Conservation (phyloP, 2,329 filamentous ascomycete genomes). For the Penicillium polonicum region DNA sequence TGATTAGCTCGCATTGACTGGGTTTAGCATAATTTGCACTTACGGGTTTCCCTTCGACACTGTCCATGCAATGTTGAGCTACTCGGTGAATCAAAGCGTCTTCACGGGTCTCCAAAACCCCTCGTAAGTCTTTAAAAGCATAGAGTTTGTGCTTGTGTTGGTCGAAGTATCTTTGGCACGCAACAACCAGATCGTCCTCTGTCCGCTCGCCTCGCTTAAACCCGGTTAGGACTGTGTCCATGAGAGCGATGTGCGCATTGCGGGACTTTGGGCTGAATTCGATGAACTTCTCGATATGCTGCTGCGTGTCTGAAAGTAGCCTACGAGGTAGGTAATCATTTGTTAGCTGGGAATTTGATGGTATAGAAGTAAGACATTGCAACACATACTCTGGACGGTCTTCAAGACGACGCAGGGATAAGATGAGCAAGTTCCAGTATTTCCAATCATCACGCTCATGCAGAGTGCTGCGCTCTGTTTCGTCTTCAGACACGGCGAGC, state of each 20-base stretch:
- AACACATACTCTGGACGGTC: constrained; percentile 36
- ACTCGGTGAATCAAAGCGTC: constrained; percentile 15
- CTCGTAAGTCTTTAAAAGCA: constrained; percentile 46
- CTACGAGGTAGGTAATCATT: constrained; percentile 22
- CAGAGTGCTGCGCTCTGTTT: constrained; percentile 28
- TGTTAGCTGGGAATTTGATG: neutral
- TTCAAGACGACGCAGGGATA: constrained; percentile 31
- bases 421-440: constrained; percentile 46
- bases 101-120: constrained; percentile 33
- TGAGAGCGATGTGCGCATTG: constrained; percentile 42
- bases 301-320: constrained; percentile 29
- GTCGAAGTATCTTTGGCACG: constrained; percentile 44
- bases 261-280: constrained; percentile 39
- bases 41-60: constrained; percentile 26
- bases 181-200: constrained; percentile 35
- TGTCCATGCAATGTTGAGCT: constrained; percentile 7
- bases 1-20: constrained; percentile 6
- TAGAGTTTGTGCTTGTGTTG: constrained; percentile 44
- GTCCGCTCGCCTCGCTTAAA: constrained; percentile 28
- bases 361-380: neutral
- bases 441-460: constrained; percentile 47
- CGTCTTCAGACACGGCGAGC: constrained; percentile 36
- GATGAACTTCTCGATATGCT: constrained; percentile 38
- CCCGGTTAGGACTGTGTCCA: constrained; percentile 32
- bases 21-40: constrained; percentile 4